These are phyloP conservation scores for Geopyxis carbonaria DNA, from an alignment of 495 filamentous ascomycete genomes.

Conservation along the genomic window DNA sequence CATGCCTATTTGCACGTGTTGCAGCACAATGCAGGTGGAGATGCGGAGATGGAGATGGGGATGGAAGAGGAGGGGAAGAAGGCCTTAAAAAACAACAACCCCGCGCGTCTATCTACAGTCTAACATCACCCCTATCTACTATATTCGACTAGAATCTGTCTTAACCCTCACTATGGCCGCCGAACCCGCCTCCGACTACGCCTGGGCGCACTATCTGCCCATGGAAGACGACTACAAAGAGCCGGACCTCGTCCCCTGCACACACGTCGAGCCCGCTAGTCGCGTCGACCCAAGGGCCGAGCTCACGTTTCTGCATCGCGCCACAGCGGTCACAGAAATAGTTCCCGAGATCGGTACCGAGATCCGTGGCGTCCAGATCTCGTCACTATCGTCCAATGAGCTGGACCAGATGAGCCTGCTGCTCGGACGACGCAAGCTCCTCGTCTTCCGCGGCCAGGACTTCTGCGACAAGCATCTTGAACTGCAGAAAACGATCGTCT, in stretches of 20 bases:
- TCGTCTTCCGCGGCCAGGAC: conserved; percentile 33
- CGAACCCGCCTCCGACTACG: too few relatives aligned
- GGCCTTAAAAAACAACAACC: too few relatives aligned
- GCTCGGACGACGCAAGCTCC: conserved; percentile 30
- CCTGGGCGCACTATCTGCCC: conserved; percentile 13
- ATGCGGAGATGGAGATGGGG: too few relatives aligned
- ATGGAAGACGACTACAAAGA: conserved; percentile 13
- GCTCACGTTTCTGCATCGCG: conserved; percentile 7
- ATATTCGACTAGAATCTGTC: too few relatives aligned
- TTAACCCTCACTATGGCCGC: too few relatives aligned
- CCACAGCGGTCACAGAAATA: conserved; percentile 14
- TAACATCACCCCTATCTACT: too few relatives aligned
- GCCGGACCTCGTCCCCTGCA: conserved; percentile 9
- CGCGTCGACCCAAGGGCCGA: conserved; percentile 11
- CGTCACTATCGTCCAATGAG: conserved; percentile 26
- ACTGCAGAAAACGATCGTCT: conserved; percentile 26
- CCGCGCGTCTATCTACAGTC: too few relatives aligned
- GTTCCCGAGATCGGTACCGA: conserved; percentile 31
- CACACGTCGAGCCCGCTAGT: conserved; percentile 11
- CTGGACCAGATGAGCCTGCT: conserved; percentile 32
- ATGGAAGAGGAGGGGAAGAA: too few relatives aligned
- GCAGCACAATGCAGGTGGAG: too few relatives aligned
- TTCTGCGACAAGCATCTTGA: conserved; percentile 39
- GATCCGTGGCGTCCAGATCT: conserved; percentile 30
- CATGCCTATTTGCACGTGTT: too few relatives aligned